Evolutionary conservation across 2,329 filamentous ascomycete genomes (phyloP).

Genomic region (Bisporella sp.): DNA sequence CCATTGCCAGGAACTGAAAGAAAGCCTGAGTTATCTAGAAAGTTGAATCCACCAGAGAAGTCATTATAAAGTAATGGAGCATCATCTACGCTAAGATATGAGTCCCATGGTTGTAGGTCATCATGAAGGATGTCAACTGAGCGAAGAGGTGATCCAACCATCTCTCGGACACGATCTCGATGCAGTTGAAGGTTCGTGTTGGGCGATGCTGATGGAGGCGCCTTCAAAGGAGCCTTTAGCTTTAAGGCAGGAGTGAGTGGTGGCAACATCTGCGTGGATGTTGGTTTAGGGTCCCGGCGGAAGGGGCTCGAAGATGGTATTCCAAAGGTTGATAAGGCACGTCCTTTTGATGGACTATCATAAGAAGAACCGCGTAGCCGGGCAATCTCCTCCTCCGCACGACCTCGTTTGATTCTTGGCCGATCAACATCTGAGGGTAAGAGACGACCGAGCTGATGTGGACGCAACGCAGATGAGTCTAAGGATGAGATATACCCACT

Average conservation of each 20-base stretch:
- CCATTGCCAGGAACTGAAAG: conserved; percentile 45
- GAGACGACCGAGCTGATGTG: conserved; percentile 54
- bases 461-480: conserved; percentile 80
- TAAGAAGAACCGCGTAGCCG: conserved; percentile 88
- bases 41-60: conserved; percentile 35
- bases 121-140: conserved; percentile 44
- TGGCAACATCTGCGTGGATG: conserved; percentile 53
- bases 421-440: conserved; percentile 74
- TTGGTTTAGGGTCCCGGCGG: conserved; percentile 38
- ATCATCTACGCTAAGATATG: conserved; percentile 60
- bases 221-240: conserved; percentile 55
- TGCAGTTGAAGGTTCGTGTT: conserved; percentile 89
- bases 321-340: conserved; percentile 24
- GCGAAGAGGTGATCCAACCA: conserved; percentile 73
- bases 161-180: conserved; percentile 70
- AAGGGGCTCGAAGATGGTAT: conserved; percentile 63
- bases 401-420: conserved; percentile 77
- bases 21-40: conserved; percentile 32
- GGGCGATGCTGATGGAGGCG: conserved; percentile 72
- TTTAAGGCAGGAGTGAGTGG: conserved; percentile 81
- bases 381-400: conserved; percentile 92
- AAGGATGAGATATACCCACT: conserved; percentile 96
- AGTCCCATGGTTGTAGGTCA: conserved; percentile 54
- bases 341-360: conserved; percentile 76
- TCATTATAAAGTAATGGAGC: conserved; percentile 43